Evolutionary conservation across 1,139 yeast genomes (phyloP).

Genomic region (Yamadazyma atmosphaerica): DNA sequence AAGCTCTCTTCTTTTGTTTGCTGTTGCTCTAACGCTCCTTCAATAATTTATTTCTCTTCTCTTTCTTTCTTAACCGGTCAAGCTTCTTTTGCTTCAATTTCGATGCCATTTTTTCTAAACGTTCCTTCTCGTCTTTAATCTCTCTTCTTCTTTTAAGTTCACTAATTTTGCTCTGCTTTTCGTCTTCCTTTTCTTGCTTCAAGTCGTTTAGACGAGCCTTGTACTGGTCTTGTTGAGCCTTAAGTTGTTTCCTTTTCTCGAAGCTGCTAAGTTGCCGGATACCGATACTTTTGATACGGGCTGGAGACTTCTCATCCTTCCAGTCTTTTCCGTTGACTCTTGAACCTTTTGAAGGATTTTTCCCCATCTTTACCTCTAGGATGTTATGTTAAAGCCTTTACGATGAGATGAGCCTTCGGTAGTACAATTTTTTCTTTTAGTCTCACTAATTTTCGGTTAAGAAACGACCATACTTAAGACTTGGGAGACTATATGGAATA

Average conservation of each 20-base stretch:
- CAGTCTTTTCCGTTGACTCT: constrained; percentile 57
- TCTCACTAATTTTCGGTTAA: neutral
- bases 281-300: constrained; percentile 40
- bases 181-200: constrained; percentile 62
- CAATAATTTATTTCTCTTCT: constrained; percentile 77
- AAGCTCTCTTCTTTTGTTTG: neutral
- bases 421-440: neutral
- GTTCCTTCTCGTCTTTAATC: constrained; percentile 70
- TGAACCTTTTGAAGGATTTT: constrained; percentile 41
- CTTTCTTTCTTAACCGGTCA: constrained; percentile 76
- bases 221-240: constrained; percentile 41
- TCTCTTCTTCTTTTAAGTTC: constrained; percentile 65
- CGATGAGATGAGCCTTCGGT: constrained; percentile 1
- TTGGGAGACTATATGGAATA: too few relatives aligned
- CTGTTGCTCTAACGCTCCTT: constrained; percentile 53
- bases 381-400: neutral
- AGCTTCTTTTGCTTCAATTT: constrained; percentile 79
- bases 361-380: constrained; percentile 8
- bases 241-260: constrained; percentile 36
- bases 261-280: constrained; percentile 23
- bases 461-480: too few relatives aligned
- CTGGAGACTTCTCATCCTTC: constrained; percentile 56
- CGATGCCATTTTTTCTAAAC: constrained; percentile 67
- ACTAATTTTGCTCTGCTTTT: constrained; percentile 49
- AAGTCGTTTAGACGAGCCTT: constrained; percentile 56